Evolutionary conservation across 2,329 filamentous ascomycete genomes (phyloP), one percentile per base, ranked within the genome.

Genomic region (Ceratocystis smalleyi): DNA sequence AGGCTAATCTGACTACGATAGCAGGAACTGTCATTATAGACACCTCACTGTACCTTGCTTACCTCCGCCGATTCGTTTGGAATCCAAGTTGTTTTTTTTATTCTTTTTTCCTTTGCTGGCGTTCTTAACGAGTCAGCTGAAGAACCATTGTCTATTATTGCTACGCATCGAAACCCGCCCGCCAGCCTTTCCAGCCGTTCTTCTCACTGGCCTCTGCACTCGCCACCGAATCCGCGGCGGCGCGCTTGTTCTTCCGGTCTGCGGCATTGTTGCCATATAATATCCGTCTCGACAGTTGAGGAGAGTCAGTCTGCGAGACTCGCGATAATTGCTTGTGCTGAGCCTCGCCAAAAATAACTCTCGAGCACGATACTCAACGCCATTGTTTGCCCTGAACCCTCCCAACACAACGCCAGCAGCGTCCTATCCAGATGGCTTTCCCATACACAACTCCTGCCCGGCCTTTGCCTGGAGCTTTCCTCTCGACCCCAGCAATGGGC

Each of bases 401-500:
- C 12, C 12, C 1, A 61, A 7, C 1, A 30, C 3, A 45, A 61
- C 59, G n/a, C 6, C 19, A 49, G 32, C 22, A 12, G 19, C 59
- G 17, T n/a, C 15, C 10, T 22, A 24, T 22, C 24, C 59, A 45
- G 15, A 85, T 85, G 82, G 77, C 82, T 62, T 81, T 82, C 68
- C 75, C 78, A 27, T 76, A 76, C 69, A 76, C 76, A 68, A 89
- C 88, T 65, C 88, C 88, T 47, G 80, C 86, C 75, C 84, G 87
- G 70, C 83, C 83, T 67, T 78, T 90, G 59, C 88, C 88, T 55
- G 88, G 88, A 76, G 85, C 85, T 70, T 92, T 86, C 72, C 75
- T 90, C 71, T 83, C 86, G 70, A 92, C 89, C 24, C 88, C 88
- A 59, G 87, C 85, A 65, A 77, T 81, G 43, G 73, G 76, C 78